Percentiles rank a stretch among this genome's conserved stretches.
Conservation (phyloP, 1,284 basidiomycete species). For the Apiotrichum porosum region DNA sequence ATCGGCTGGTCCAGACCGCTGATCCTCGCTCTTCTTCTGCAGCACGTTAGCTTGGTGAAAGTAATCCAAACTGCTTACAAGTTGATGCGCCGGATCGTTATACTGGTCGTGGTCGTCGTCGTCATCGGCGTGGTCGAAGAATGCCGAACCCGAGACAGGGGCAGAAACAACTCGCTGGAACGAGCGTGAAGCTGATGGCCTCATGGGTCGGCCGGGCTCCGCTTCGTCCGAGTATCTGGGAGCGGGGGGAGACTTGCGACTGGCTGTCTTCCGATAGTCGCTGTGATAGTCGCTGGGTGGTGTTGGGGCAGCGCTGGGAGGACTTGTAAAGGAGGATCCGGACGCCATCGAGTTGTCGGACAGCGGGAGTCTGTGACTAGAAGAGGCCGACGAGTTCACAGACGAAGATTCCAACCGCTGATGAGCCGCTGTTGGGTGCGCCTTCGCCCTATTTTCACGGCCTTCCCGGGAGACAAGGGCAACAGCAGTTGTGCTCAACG, state of each 20-base stretch:
- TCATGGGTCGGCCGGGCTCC: background rate
- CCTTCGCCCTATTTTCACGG: too few relatives aligned
- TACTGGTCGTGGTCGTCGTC: too few relatives aligned
- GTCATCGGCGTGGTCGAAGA: background rate
- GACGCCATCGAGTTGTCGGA: slow-evolving; percentile 28
- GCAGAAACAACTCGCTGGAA: slow-evolving; percentile 37
- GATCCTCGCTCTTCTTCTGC: background rate
- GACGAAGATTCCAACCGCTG: too few relatives aligned
- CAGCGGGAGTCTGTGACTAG: slow-evolving; percentile 13
- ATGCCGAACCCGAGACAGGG: slow-evolving; percentile 9
- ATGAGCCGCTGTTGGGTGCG: too few relatives aligned
- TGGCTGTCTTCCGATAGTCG: background rate
- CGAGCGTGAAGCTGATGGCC: slow-evolving; percentile 14
- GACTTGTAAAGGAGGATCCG: slow-evolving; percentile 2
- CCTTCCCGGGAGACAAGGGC: too few relatives aligned
- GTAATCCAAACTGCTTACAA: background rate
- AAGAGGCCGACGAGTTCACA: slow-evolving; percentile 29
- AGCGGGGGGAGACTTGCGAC: too few relatives aligned
- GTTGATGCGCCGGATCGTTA: background rate
- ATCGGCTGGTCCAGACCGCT: too few relatives aligned
- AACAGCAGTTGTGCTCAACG: slow-evolving; percentile 1
- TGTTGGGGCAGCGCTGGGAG: slow-evolving; percentile 19
- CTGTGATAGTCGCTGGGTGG: slow-evolving; percentile 14
- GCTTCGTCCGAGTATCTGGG: background rate
- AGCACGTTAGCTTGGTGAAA: too few relatives aligned